Conservation (phyloP, 805 yeast genomes). For the Debaryomyces prosopidis region DNA sequence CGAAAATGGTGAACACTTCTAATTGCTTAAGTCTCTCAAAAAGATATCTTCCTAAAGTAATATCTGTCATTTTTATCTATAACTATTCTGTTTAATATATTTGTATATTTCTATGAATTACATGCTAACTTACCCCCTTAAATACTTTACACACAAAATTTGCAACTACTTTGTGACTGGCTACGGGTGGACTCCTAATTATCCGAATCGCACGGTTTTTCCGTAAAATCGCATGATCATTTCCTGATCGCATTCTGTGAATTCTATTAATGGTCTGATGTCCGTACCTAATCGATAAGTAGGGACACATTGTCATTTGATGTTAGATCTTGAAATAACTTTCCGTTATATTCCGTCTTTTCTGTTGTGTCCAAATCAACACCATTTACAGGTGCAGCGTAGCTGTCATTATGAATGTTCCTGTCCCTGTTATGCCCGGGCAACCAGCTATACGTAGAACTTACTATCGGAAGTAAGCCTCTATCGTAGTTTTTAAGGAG, state of each 20-base stretch:
- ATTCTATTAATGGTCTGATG: no score
- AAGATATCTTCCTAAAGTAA: constrained; percentile 39
- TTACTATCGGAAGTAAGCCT: constrained; percentile 20
- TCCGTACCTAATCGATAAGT: neutral
- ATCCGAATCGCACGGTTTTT: no score
- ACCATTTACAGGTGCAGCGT: neutral
- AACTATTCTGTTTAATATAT: neutral
- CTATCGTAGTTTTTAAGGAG: constrained; percentile 15
- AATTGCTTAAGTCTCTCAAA: constrained; percentile 42
- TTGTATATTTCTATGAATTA: no score
- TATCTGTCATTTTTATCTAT: constrained; percentile 25
- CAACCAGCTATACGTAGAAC: constrained; percentile 7
- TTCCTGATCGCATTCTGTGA: no score
- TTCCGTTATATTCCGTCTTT: no score
- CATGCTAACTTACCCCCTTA: no score
- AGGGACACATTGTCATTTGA: neutral
- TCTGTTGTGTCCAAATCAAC: no score
- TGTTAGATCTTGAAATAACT: neutral
- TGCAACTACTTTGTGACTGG: no score
- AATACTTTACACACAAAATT: no score
- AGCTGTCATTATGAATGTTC: neutral
- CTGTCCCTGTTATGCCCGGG: constrained; percentile 5
- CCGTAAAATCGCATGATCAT: no score
- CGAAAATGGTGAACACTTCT: constrained; percentile 36
- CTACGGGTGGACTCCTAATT: no score